Conservation (phyloP, 164 flowering plant genomes). For the Nelumbo lutea region DNA sequence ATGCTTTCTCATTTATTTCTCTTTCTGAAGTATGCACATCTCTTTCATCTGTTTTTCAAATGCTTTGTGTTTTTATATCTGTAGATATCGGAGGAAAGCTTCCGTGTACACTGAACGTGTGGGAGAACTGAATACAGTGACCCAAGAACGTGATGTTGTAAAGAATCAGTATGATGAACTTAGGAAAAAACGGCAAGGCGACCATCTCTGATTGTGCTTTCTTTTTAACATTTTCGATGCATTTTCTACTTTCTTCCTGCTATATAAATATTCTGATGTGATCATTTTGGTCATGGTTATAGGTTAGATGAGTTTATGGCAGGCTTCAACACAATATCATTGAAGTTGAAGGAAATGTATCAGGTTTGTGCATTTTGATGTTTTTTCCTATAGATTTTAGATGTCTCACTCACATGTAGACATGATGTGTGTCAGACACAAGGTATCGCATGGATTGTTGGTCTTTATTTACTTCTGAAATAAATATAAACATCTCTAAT, state of each 20-base stretch:
- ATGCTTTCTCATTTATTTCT: constrained; percentile 15
- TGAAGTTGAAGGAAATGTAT: constrained; percentile 97
- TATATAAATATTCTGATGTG: background rate
- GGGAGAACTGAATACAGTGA: constrained; percentile 70
- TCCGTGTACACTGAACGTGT: constrained; percentile 73
- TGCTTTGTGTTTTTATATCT: background rate
- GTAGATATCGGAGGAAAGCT: constrained; percentile 74
- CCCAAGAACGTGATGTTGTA: constrained; percentile 83
- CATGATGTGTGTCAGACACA: too few species aligned
- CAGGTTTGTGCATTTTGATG: constrained; percentile 47
- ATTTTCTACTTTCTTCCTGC: background rate
- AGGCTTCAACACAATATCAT: constrained; percentile 86
- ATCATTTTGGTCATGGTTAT: constrained; percentile 14
- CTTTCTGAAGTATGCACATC: background rate
- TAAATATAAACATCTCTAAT: too few species aligned
- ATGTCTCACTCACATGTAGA: too few species aligned
- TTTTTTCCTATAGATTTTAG: too few species aligned
- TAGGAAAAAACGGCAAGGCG: constrained; percentile 76
- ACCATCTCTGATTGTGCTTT: background rate
- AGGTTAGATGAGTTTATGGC: constrained; percentile 99
- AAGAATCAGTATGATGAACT: constrained; percentile 88
- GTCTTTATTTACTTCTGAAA: too few species aligned
- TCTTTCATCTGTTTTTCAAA: background rate
- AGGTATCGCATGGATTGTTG: too few species aligned
- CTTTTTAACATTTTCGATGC: background rate